A percentile compares a stretch with the other conserved stretches of the same genome.
These are phyloP conservation scores for Boletus pseudopeckii DNA, from an alignment of 768 basidiomycete species.

Conservation along the genomic window DNA sequence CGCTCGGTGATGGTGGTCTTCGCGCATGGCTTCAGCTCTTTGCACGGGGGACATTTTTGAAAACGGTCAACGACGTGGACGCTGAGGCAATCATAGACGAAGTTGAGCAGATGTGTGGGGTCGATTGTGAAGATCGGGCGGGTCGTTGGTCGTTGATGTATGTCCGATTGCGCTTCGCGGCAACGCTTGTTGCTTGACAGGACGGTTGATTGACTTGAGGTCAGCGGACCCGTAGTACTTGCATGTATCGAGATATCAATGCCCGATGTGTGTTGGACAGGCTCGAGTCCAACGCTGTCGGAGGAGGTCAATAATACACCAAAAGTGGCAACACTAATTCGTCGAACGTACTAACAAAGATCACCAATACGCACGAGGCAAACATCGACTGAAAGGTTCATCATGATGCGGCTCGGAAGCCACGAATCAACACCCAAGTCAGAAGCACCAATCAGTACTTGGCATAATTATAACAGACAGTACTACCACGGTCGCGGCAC, in stretches of 20 bases:
- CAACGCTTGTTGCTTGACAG: conserved; percentile 37
- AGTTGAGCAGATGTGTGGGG: conserved; percentile 51
- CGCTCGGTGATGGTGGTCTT: conserved; percentile 46
- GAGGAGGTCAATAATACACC: not conserved
- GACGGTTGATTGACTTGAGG: conserved; percentile 9
- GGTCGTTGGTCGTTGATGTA: conserved; percentile 75
- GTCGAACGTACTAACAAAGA: conserved; percentile 3
- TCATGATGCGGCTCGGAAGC: conserved; percentile 1
- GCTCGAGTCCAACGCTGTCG: conserved; percentile 3
- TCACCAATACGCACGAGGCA: not conserved
- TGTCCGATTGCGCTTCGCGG: conserved; percentile 62
- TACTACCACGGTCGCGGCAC: conserved; percentile 9
- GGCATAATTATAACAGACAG: not conserved
- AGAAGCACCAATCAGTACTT: conserved; percentile 10
- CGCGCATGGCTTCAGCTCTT: conserved; percentile 71
- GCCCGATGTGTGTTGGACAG: conserved; percentile 5
- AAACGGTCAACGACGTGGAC: conserved; percentile 47
- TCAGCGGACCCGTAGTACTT: not conserved
- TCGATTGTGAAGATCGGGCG: conserved; percentile 55
- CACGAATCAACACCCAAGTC: conserved; percentile 5
- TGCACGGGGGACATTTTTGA: conserved; percentile 56
- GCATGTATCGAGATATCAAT: not conserved
- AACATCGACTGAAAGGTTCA: not conserved
- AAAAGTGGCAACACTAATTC: not conserved
- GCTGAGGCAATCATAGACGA: conserved; percentile 60